phyloP scores from a whole-genome alignment of 1,139 yeast species.

The Yamadazyma pseudoaaseri region DNA sequence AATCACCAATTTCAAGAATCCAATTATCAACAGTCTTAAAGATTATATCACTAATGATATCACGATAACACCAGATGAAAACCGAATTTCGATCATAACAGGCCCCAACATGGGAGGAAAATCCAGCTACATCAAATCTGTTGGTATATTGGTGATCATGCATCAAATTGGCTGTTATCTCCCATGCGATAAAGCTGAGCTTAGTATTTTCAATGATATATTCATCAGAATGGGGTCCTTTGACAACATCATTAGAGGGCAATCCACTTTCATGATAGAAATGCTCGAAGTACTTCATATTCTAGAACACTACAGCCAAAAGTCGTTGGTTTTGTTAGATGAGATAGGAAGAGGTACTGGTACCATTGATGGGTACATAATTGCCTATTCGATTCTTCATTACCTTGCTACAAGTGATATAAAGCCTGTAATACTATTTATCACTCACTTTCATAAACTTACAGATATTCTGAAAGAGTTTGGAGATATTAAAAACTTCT shows the following conservation, averaged over 20 bases:
- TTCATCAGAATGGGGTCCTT: constrained; percentile 69
- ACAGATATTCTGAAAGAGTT: constrained; percentile 48
- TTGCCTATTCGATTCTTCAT: constrained; percentile 75
- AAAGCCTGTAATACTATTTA: constrained; percentile 66
- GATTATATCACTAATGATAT: constrained; percentile 74
- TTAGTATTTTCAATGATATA: constrained; percentile 62
- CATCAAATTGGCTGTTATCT: constrained; percentile 92
- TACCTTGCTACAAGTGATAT: constrained; percentile 50
- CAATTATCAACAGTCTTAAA: constrained; percentile 63
- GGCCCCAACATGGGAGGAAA: constrained; percentile 99
- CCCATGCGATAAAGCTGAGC: constrained; percentile 51
- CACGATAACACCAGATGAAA: constrained; percentile 38
- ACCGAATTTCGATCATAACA: constrained; percentile 69
- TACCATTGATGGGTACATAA: constrained; percentile 84
- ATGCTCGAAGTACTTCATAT: constrained; percentile 64
- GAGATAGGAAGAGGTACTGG: constrained; percentile 91
- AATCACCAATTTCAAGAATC: constrained; percentile 68
- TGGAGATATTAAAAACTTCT: constrained; percentile 53
- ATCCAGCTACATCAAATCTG: constrained; percentile 88
- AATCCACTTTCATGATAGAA: constrained; percentile 78
- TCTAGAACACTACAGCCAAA: constrained; percentile 39
- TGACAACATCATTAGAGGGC: constrained; percentile 65
- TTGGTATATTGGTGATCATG: constrained; percentile 84
- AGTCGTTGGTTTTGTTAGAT: constrained; percentile 70
- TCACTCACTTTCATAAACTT: constrained; percentile 85